These are phyloP conservation scores for Serendipita vermifera DNA, from an alignment of 768 basidiomycete species.

Conservation along the genomic window DNA sequence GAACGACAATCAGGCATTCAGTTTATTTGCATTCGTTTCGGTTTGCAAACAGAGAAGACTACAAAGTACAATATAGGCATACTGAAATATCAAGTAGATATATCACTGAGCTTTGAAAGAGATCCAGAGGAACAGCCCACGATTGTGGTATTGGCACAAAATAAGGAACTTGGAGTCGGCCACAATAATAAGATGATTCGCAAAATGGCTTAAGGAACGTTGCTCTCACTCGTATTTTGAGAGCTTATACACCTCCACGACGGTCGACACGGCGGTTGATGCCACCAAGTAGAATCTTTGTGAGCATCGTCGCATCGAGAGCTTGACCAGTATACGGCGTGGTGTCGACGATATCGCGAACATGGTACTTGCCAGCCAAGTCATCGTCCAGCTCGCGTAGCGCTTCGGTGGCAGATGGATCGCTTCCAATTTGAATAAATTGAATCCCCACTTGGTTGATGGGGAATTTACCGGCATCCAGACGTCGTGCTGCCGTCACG, in stretches of 20 bases:
- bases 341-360: slow-evolving; percentile 61
- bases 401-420: slow-evolving; percentile 23
- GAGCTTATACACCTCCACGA: neutral
- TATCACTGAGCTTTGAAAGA: too few relatives aligned
- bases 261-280: slow-evolving; percentile 44
- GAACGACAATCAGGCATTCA: too few relatives aligned
- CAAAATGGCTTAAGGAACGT: too few relatives aligned
- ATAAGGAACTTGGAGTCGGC: too few relatives aligned
- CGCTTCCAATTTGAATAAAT: slow-evolving; percentile 36
- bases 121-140: too few relatives aligned
- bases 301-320: slow-evolving; percentile 36
- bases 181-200: too few relatives aligned
- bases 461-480: slow-evolving; percentile 26
- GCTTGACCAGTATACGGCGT: slow-evolving; percentile 37
- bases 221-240: too few relatives aligned
- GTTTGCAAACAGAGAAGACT: too few relatives aligned
- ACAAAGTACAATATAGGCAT: too few relatives aligned
- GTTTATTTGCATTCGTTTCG: too few relatives aligned
- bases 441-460: slow-evolving; percentile 28
- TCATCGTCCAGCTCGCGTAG: slow-evolving; percentile 44
- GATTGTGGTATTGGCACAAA: too few relatives aligned
- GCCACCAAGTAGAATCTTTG: slow-evolving; percentile 54
- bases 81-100: too few relatives aligned
- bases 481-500: slow-evolving; percentile 19
- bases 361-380: slow-evolving; percentile 28